Evolutionary conservation across 2,329 filamentous ascomycete genomes (phyloP), one percentile per base, ranked within the genome.

Genomic region (Aureobasidium sp.): DNA sequence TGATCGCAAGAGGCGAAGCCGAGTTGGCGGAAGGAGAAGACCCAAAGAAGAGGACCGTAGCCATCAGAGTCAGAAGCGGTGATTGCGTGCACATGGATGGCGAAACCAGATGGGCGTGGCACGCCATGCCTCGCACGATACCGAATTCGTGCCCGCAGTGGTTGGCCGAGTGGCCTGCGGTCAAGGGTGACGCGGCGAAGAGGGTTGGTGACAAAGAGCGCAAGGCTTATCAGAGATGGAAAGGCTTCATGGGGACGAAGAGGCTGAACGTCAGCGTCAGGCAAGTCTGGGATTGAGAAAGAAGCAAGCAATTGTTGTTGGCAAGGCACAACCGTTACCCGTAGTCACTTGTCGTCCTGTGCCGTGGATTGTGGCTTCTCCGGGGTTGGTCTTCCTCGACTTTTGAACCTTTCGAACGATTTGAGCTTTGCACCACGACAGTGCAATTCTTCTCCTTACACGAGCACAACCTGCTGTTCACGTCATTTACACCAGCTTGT

Each of bases 221-320:
- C 62, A 72, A 66, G 61, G 65, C 65, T n/a, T 74, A 68, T 61
- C 70, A 71, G 63, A 71, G 70, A 60, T 74, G 72, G 72, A 73
- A 68, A 50, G 71, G 71, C 1, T 74, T 71, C 54, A 74, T 74
- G 71, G 68, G 68, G 2, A 70, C 70, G 35, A 74, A 74, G 63
- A 70, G 72, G 23, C 70, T 74, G 63, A 74, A 74, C 50, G 71
- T 74, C 25, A 72, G 70, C 60, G 74, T 72, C 65, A 69, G 72
- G n/a, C 72, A 74, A 61, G 72, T 74, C 9, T 74, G 72, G 71
- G 70, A 73, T 65, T 72, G 57, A 62, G 17, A 6, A 38, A n/a
- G 5, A 27, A 25, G 8, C 7, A 27, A 27, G 35, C 17, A 19
- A 35, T 17, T n/a, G 35, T 9, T 38, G 47, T 25, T 11, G 21